Conservation (phyloP, 148 eudicot genomes). For the Mesembryanthemum crystallinum region DNA sequence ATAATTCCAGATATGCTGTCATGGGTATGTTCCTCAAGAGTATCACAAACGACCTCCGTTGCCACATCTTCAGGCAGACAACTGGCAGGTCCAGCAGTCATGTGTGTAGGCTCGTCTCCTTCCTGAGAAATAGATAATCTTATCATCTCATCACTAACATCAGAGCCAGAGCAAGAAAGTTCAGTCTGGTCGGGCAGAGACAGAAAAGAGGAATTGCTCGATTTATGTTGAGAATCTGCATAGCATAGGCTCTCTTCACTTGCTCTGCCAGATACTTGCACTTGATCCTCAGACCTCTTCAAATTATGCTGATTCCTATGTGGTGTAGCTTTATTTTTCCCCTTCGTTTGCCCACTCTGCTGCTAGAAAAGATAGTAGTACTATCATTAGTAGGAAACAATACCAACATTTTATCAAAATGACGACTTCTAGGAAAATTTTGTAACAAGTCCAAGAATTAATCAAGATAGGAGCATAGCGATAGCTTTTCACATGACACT, state of each 20-base stretch:
- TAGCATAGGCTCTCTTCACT: slow-evolving; percentile 34
- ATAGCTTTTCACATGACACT: not conserved
- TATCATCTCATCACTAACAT: slow-evolving; percentile 11
- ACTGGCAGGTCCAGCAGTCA: slow-evolving; percentile 7
- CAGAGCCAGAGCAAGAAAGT: slow-evolving; percentile 28
- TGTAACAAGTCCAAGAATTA: not conserved
- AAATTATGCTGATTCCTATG: slow-evolving; percentile 24
- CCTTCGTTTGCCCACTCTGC: slow-evolving; percentile 35
- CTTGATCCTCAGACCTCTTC: slow-evolving; percentile 32
- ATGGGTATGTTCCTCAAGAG: slow-evolving; percentile 19
- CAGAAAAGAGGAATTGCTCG: slow-evolving; percentile 24
- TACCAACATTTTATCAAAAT: slow-evolving; percentile 1
- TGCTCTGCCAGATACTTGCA: slow-evolving; percentile 26
- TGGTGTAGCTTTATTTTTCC: slow-evolving; percentile 43
- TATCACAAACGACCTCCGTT: slow-evolving; percentile 22
- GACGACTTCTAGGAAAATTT: not conserved
- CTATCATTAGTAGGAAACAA: slow-evolving; percentile 1
- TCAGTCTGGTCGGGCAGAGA: slow-evolving; percentile 32
- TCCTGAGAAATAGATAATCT: slow-evolving; percentile 17
- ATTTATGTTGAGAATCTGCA: slow-evolving; percentile 28
- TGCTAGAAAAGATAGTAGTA: slow-evolving; percentile 33
- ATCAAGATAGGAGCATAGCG: not conserved
- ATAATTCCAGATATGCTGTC: slow-evolving; percentile 15
- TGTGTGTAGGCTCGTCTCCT: slow-evolving; percentile 22
- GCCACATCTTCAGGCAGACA: slow-evolving; percentile 6